These are phyloP conservation scores for Globisporangium takayamanum DNA, from an alignment of 352 stramenopile species.

Conservation along the genomic window DNA sequence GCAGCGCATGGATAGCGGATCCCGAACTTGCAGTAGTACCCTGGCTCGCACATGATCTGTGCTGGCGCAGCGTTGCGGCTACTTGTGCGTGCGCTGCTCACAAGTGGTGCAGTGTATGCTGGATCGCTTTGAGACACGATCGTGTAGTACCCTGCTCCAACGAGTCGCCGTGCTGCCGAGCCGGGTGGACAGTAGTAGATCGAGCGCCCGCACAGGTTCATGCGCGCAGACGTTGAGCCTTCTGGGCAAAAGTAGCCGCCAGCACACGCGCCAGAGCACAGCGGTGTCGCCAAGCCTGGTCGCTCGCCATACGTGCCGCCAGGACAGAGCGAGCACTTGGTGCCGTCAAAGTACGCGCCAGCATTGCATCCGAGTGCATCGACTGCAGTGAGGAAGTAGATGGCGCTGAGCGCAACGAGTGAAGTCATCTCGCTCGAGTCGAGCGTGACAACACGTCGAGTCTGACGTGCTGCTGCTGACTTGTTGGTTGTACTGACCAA, in stretches of 20 bases:
- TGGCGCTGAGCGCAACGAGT: background rate
- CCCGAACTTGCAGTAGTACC: slow-evolving; percentile 55
- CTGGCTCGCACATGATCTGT: slow-evolving; percentile 40
- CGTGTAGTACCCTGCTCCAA: slow-evolving; percentile 56
- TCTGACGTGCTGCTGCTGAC: background rate
- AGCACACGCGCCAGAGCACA: slow-evolving; percentile 44
- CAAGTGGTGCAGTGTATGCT: background rate
- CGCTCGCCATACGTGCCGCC: slow-evolving; percentile 37
- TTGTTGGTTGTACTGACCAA: no score
- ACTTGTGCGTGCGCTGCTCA: background rate
- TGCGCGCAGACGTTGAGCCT: slow-evolving; percentile 48
- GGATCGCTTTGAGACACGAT: slow-evolving; percentile 20
- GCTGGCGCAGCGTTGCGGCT: slow-evolving; percentile 5
- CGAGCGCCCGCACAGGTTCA: slow-evolving; percentile 40
- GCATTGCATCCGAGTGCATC: slow-evolving; percentile 30
- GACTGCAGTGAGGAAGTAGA: background rate
- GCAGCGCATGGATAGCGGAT: slow-evolving; percentile 43
- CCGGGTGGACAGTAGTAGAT: slow-evolving; percentile 53
- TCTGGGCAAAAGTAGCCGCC: slow-evolving; percentile 50
- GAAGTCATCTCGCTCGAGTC: background rate
- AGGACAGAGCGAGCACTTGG: slow-evolving; percentile 37
- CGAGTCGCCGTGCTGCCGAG: slow-evolving; percentile 28
- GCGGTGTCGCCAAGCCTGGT: slow-evolving; percentile 24
- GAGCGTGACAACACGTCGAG: background rate
- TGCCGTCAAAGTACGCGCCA: slow-evolving; percentile 38